Evolutionary conservation across 768 basidiomycete species (phyloP).

Genomic region (Neoboletus brunneissimus): DNA sequence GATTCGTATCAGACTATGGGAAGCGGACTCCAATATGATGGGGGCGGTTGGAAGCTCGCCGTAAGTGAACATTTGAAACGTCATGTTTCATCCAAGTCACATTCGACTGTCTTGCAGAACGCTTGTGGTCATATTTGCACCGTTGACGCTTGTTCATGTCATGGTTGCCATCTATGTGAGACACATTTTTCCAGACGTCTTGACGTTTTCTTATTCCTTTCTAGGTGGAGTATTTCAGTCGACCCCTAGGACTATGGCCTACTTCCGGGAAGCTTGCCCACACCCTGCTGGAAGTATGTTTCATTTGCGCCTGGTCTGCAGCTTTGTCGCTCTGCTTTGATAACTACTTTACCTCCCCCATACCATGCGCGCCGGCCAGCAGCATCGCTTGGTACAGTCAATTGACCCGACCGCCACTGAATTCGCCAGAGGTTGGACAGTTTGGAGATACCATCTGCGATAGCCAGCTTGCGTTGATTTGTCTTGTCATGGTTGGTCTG

Average conservation of each 20-base stretch:
- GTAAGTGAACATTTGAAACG: slow-evolving; percentile 40
- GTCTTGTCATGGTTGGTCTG: slow-evolving; percentile 73
- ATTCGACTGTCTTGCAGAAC: slow-evolving; percentile 42
- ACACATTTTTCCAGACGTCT: slow-evolving; percentile 11
- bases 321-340: slow-evolving; percentile 86
- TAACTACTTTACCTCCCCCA: slow-evolving; percentile 85
- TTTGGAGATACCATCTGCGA: slow-evolving; percentile 65
- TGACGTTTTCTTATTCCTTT: slow-evolving; percentile 12
- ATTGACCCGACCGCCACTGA: slow-evolving; percentile 44
- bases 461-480: slow-evolving; percentile 73
- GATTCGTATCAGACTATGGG: slow-evolving; percentile 64
- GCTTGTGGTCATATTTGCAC: slow-evolving; percentile 82
- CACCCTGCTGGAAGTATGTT: slow-evolving; percentile 83
- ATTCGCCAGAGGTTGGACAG: slow-evolving; percentile 34
- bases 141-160: slow-evolving; percentile 80
- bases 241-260: slow-evolving; percentile 88
- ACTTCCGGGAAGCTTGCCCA: slow-evolving; percentile 85
- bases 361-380: slow-evolving; percentile 67
- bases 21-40: slow-evolving; percentile 47
- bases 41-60: slow-evolving; percentile 83
- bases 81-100: neutral
- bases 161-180: slow-evolving; percentile 83
- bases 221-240: slow-evolving; percentile 90
- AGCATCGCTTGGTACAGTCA: slow-evolving; percentile 72
- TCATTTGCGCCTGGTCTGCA: slow-evolving; percentile 93